These are phyloP conservation scores for Pleurotus tuber-regium DNA, from an alignment of 768 basidiomycete species.

Conservation along the genomic window DNA sequence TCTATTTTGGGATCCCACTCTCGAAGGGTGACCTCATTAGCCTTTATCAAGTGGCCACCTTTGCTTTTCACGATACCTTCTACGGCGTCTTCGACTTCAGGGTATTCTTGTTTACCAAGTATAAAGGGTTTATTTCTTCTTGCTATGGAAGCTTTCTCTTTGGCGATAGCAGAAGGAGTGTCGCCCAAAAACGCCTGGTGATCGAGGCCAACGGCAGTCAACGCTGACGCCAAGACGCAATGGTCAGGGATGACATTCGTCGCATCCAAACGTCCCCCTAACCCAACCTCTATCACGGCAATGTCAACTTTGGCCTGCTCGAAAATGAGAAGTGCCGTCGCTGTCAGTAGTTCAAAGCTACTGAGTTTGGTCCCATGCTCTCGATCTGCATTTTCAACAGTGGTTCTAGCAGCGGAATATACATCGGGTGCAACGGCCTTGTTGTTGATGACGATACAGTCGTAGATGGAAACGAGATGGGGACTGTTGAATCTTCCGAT, in stretches of 20 bases:
- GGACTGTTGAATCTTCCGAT: constrained; percentile 92
- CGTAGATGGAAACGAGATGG: constrained; percentile 75
- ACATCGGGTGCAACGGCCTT: constrained; percentile 41
- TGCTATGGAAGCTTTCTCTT: constrained; percentile 83
- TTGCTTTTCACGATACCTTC: constrained; percentile 37
- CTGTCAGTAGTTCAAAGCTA: constrained; percentile 83
- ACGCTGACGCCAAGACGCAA: constrained; percentile 69
- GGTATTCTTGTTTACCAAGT: constrained; percentile 59
- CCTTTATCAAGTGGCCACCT: constrained; percentile 40
- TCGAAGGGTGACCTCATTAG: constrained; percentile 32
- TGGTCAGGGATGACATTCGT: constrained; percentile 84
- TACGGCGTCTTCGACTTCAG: constrained; percentile 45
- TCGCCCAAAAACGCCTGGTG: constrained; percentile 88
- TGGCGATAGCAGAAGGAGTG: constrained; percentile 70
- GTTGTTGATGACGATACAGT: constrained; percentile 72
- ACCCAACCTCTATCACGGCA: constrained; percentile 88
- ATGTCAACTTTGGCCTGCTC: constrained; percentile 70
- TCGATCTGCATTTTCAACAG: constrained; percentile 48
- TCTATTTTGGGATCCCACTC: constrained; percentile 34
- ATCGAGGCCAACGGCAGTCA: constrained; percentile 89
- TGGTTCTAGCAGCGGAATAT: constrained; percentile 45
- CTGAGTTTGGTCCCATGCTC: constrained; percentile 48
- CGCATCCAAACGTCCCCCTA: constrained; percentile 92
- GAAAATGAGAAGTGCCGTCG: constrained; percentile 77
- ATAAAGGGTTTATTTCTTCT: constrained; percentile 60